Evolutionary conservation across 805 yeast genomes (phyloP).

Genomic region (Brettanomyces nanus): DNA sequence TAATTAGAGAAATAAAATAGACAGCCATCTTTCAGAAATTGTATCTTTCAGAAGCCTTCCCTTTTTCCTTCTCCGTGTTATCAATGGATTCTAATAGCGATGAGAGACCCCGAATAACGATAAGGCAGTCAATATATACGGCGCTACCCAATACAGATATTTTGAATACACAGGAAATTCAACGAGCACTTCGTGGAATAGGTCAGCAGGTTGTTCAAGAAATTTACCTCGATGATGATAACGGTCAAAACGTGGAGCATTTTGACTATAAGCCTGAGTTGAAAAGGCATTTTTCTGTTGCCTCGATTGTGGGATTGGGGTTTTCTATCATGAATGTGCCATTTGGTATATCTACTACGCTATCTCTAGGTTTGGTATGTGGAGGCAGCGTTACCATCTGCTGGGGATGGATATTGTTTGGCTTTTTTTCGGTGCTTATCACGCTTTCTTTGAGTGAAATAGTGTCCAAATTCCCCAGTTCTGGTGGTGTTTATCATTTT

Average conservation of each 20-base stretch:
- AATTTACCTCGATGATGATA: slow-evolving; percentile 35
- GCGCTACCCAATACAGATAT: slow-evolving; percentile 10
- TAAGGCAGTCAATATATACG: no score
- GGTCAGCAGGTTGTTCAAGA: slow-evolving; percentile 25
- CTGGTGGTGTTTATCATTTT: slow-evolving; percentile 71
- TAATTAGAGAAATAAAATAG: no score
- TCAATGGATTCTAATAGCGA: no score
- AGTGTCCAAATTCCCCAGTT: slow-evolving; percentile 67
- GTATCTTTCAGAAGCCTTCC: no score
- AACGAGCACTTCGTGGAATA: slow-evolving; percentile 4
- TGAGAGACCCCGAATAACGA: no score
- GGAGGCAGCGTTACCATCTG: slow-evolving; percentile 74
- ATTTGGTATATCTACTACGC: slow-evolving; percentile 64
- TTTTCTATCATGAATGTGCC: slow-evolving; percentile 81
- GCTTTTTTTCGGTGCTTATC: slow-evolving; percentile 53
- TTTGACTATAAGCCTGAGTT: slow-evolving; percentile 69
- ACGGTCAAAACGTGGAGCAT: slow-evolving; percentile 53
- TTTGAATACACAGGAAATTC: slow-evolving; percentile 4
- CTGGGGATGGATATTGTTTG: slow-evolving; percentile 66
- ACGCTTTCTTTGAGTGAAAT: slow-evolving; percentile 72
- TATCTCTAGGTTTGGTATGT: slow-evolving; percentile 62
- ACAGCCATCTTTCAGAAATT: no score
- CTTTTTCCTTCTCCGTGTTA: no score
- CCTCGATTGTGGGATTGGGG: slow-evolving; percentile 69
- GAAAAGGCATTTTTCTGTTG: slow-evolving; percentile 57